Percentiles rank a stretch among this genome's conserved stretches.
phyloP scores from a whole-genome alignment of 176 grass and related monocot species.

The Alloteropsis semialata region DNA sequence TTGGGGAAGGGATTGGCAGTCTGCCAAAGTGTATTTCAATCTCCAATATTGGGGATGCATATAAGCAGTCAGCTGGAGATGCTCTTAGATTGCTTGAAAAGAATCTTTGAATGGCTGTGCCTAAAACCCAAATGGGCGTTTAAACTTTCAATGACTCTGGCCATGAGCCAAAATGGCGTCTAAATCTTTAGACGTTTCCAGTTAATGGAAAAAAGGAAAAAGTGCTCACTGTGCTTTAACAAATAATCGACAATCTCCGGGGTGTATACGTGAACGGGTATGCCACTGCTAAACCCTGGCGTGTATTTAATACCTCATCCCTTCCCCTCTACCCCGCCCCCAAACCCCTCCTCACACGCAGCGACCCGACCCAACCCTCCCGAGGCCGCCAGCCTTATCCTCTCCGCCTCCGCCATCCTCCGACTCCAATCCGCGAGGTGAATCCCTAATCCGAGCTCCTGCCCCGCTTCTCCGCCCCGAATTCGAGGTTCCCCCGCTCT shows the following conservation, averaged over 20 bases:
- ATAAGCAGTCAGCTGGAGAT: too few relatives aligned
- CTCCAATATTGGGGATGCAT: too few relatives aligned
- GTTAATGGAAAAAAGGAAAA: neutral
- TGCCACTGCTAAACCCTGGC: conserved; percentile 14
- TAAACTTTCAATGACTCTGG: too few relatives aligned
- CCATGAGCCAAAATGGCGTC: too few relatives aligned
- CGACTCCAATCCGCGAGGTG: conserved; percentile 15
- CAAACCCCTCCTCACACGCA: neutral
- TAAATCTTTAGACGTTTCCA: too few relatives aligned
- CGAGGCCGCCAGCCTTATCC: conserved; percentile 54
- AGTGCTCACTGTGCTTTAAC: too few relatives aligned
- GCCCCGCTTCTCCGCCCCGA: neutral
- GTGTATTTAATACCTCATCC: conserved; percentile 49
- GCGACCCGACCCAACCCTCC: neutral
- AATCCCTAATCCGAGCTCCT: neutral
- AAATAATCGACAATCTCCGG: neutral
- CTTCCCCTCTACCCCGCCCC: neutral
- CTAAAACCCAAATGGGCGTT: too few relatives aligned
- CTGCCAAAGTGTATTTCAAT: too few relatives aligned
- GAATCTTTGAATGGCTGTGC: too few relatives aligned
- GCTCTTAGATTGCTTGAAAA: too few relatives aligned
- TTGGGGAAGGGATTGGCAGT: too few relatives aligned
- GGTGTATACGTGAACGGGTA: neutral
- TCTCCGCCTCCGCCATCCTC: conserved; percentile 21
- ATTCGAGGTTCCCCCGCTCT: neutral